Percentiles rank a stretch among this genome's conserved stretches.
phyloP scores from a whole-genome alignment of 1,139 yeast genomes.

The Suhomyces bribrorum region DNA sequence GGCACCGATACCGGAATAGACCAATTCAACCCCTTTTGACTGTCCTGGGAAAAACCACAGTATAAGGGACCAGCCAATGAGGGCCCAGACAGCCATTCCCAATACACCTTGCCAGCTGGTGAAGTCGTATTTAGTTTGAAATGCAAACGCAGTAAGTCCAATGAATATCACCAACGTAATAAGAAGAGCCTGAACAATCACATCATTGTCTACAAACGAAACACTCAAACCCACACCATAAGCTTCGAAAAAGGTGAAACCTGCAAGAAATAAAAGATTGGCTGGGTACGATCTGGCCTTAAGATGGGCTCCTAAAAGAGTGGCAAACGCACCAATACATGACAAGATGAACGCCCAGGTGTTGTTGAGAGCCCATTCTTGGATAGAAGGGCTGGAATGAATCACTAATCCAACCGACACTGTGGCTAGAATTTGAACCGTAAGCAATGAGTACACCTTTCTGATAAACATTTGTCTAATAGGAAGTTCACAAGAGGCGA shows the following conservation, averaged over 20 bases:
- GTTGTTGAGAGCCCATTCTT: conserved; percentile 60
- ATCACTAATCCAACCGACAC: conserved; percentile 60
- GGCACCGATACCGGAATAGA: conserved; percentile 76
- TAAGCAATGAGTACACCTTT: conserved; percentile 74
- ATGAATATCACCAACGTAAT: conserved; percentile 69
- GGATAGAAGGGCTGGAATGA: conserved; percentile 47
- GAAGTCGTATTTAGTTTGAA: conserved; percentile 82
- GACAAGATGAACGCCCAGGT: conserved; percentile 63
- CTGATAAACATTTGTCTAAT: conserved; percentile 75
- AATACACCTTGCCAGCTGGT: conserved; percentile 70
- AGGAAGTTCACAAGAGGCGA: conserved; percentile 74
- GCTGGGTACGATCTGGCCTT: conserved; percentile 66
- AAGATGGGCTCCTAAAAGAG: conserved; percentile 59
- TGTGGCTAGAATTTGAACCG: conserved; percentile 65
- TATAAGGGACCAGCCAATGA: conserved; percentile 73
- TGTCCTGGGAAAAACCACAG: conserved; percentile 65
- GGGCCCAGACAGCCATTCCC: conserved; percentile 62
- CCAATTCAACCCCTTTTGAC: conserved; percentile 53
- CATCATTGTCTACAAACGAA: conserved; percentile 60
- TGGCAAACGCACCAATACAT: conserved; percentile 59
- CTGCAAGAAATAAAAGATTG: conserved; percentile 55
- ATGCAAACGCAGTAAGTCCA: conserved; percentile 75
- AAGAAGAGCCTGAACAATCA: conserved; percentile 70
- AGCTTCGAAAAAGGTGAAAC: conserved; percentile 75
- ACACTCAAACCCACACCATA: conserved; percentile 71